Base-by-base conservation (phyloP, 176 grass and related monocot species). In the Paspalum notatum region DNA sequence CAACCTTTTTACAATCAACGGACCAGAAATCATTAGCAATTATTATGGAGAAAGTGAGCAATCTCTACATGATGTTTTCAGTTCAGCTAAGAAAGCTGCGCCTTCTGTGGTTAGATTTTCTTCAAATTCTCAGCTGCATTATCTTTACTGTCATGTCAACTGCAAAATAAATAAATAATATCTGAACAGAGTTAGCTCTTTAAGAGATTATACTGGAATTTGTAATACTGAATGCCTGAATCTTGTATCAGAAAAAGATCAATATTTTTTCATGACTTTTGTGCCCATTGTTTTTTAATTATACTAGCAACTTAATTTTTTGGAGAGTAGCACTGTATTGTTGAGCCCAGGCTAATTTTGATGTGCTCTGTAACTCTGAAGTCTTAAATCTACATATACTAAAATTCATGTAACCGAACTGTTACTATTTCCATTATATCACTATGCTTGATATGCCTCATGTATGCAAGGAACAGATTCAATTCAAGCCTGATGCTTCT, bases 11-110 rank as follows among this genome's bases (percentile, higher is more conserved):
- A 82, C 85, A 83, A 86, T 95, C 60, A 98, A 93, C 54, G 95
- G 92, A 71, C 92, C 95, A 76, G 92, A 98, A 80, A 89, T 93
- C 64, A 84, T 98, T 68, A 95, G 92, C 87, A 86, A 93, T 63
- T 93, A 98, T 85, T 81, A 89, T 59, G 95, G 95, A 20, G 92
- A 98, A 88, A 94, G 92, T 44, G 95, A 94, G 71, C 92, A 93
- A 83, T 70, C 71, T n/a, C 21, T 98, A 18, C 76, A 89, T 66
- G 86, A 94, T 87, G 62, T 93, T 89, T 98, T 98, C 80, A 79
- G 46, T 66, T 87, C 86, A 26, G 92, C 95, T 61, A 98, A 84
- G 84, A 79, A 79, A 88, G 80, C 86, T 72, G 78, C 86, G 11
- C 95, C 95, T 65, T 72, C 95, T 68, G 84, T 98, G 90, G 95